Evolutionary conservation across 1,284 basidiomycete genomes (phyloP).

Genomic region (Ceratobasidium sp.): DNA sequence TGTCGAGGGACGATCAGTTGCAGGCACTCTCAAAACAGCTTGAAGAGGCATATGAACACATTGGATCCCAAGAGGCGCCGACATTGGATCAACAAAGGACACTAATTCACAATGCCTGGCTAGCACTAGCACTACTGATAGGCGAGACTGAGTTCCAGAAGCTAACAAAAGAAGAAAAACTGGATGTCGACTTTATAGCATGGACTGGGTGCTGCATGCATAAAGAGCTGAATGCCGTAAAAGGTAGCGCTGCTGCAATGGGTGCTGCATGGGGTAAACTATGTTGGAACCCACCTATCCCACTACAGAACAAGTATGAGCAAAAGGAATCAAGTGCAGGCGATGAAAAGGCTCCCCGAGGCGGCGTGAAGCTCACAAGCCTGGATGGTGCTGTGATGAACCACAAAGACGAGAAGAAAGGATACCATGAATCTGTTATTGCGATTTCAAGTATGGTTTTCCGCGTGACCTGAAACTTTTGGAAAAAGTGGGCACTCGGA

Average conservation of each 20-base stretch:
- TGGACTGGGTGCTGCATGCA: constrained; percentile 58
- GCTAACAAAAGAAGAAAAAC: not conserved
- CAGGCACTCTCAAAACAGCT: not conserved
- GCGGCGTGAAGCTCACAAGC: constrained; percentile 53
- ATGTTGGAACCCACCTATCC: constrained; percentile 48
- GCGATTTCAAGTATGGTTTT: not conserved
- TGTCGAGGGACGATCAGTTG: not conserved
- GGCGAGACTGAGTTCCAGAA: not conserved
- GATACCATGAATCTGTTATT: constrained; percentile 50
- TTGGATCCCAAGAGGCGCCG: not conserved
- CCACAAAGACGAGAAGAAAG: constrained; percentile 57
- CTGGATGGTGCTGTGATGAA: constrained; percentile 54
- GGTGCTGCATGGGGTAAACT: constrained; percentile 49
- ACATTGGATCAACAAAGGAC: not conserved
- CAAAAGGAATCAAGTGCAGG: constrained; percentile 46
- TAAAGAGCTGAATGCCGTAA: constrained; percentile 58
- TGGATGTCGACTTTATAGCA: constrained; percentile 45
- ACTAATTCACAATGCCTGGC: not conserved
- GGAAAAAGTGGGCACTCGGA: not conserved
- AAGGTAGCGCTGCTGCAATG: constrained; percentile 54
- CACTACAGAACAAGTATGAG: constrained; percentile 52
- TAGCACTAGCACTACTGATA: not conserved
- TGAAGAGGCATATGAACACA: not conserved
- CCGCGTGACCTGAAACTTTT: not conserved
- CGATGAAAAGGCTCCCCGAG: constrained; percentile 51